These are phyloP conservation scores for Diaporthe vexans DNA, from an alignment of 2,329 filamentous ascomycete genomes.

Conservation along the genomic window DNA sequence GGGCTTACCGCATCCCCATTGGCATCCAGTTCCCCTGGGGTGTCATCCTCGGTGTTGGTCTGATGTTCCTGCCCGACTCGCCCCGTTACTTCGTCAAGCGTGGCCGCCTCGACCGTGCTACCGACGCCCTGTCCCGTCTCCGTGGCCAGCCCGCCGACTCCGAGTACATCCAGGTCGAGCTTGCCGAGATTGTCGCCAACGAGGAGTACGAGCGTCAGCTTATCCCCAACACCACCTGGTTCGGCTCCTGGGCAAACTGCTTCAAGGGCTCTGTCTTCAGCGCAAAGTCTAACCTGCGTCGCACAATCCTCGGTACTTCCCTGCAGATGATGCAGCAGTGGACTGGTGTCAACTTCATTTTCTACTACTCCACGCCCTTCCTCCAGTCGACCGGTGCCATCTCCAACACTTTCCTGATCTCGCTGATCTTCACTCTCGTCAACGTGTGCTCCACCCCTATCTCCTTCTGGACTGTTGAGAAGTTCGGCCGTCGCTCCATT, in stretches of 20 bases:
- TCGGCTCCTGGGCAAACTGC: slow-evolving; percentile 77
- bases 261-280: slow-evolving; percentile 74
- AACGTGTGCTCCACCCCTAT: slow-evolving; percentile 89
- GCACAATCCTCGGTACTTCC: slow-evolving; percentile 78
- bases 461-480: slow-evolving; percentile 90
- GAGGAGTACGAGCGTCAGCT: slow-evolving; percentile 84
- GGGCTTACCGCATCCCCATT: slow-evolving; percentile 86
- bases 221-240: slow-evolving; percentile 75
- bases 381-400: slow-evolving; percentile 84
- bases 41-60: slow-evolving; percentile 78
- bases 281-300: slow-evolving; percentile 77
- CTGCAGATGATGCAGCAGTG: slow-evolving; percentile 87
- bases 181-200: slow-evolving; percentile 90
- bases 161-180: slow-evolving; percentile 81
- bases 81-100: slow-evolving; percentile 89
- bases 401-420: slow-evolving; percentile 83
- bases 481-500: slow-evolving; percentile 82
- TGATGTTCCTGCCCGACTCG: slow-evolving; percentile 85
- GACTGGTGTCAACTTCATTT: slow-evolving; percentile 94
- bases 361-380: slow-evolving; percentile 89
- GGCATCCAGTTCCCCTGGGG: slow-evolving; percentile 86
- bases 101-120: slow-evolving; percentile 76
- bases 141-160: slow-evolving; percentile 82
- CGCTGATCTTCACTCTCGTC: slow-evolving; percentile 87
- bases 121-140: slow-evolving; percentile 73